Conservation (phyloP, 768 basidiomycete species). For the Leccinum variicolor region DNA sequence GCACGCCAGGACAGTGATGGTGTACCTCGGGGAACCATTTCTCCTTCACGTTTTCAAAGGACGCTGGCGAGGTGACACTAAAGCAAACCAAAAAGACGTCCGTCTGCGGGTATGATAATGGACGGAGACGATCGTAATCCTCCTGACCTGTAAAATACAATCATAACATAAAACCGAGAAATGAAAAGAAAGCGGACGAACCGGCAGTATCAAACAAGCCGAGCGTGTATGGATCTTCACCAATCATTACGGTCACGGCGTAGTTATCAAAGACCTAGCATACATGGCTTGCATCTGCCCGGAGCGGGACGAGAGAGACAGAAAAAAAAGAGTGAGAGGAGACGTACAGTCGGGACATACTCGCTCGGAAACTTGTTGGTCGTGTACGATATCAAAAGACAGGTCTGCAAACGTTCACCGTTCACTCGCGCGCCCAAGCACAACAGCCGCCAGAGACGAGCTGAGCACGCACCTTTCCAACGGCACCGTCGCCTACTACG, state of each 20-base stretch:
- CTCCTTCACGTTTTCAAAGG: constrained; percentile 99
- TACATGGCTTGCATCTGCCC: constrained; percentile 17
- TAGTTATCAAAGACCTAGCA: constrained; percentile 91
- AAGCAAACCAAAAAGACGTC: constrained; percentile 99
- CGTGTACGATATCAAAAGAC: constrained; percentile 94
- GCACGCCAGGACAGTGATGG: constrained; percentile 98
- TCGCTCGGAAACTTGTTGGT: constrained; percentile 99
- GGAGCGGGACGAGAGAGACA: background rate
- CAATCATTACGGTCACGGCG: constrained; percentile 99
- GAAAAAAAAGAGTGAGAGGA: background rate
- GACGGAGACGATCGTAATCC: constrained; percentile 99
- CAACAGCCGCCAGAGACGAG: background rate
- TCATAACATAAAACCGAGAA: constrained; percentile 9
- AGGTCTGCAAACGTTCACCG: constrained; percentile 55
- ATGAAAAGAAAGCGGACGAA: constrained; percentile 38
- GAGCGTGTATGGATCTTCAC: constrained; percentile 97
- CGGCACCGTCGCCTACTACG: constrained; percentile 96
- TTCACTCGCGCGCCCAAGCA: background rate
- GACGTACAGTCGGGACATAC: constrained; percentile 94
- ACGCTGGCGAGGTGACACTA: constrained; percentile 96
- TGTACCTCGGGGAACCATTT: constrained; percentile 99
- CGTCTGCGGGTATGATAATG: constrained; percentile 98
- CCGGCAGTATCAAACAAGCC: constrained; percentile 99
- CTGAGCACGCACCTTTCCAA: constrained; percentile 78
- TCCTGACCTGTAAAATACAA: constrained; percentile 73